Evolutionary conservation across 176 grass and related monocot species (phyloP).

Genomic region (Themeda triandra): DNA sequence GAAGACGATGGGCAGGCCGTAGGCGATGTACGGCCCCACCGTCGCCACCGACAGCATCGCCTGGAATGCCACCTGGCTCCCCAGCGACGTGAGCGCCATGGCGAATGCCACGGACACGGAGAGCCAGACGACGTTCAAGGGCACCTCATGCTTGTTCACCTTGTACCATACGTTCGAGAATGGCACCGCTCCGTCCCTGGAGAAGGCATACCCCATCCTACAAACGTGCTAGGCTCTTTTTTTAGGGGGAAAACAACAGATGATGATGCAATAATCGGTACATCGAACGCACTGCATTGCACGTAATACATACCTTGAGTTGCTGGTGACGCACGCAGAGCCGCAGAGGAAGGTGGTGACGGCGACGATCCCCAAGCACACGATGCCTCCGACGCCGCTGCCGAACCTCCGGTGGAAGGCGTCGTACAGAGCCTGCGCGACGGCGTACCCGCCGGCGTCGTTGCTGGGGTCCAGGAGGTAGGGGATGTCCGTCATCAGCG

Average conservation of each 20-base stretch:
- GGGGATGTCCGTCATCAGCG: constrained; percentile 48
- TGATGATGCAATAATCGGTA: too few relatives aligned
- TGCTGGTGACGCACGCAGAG: constrained; percentile 44
- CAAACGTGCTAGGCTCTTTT: background rate
- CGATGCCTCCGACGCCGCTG: constrained; percentile 44
- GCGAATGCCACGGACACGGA: constrained; percentile 49
- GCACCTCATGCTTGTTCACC: constrained; percentile 66
- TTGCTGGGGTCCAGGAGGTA: constrained; percentile 49
- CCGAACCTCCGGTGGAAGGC: constrained; percentile 52
- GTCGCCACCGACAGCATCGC: constrained; percentile 79
- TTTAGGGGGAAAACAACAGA: too few relatives aligned
- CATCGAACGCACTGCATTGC: too few relatives aligned
- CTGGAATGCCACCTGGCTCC: constrained; percentile 75
- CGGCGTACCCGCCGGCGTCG: constrained; percentile 70
- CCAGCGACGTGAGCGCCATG: constrained; percentile 68
- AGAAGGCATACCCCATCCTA: constrained; percentile 76
- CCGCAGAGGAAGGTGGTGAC: constrained; percentile 60
- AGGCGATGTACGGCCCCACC: constrained; percentile 54
- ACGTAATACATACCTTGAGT: constrained; percentile 44
- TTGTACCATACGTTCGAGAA: constrained; percentile 47
- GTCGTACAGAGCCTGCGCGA: constrained; percentile 54
- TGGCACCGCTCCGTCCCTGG: constrained; percentile 70
- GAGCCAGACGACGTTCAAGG: constrained; percentile 73
- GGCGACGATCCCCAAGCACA: constrained; percentile 53
- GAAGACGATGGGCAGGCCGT: constrained; percentile 66